Percentiles rank a stretch among this genome's conserved stretches.
Evolutionary conservation across 1,139 yeast genomes (phyloP).

Genomic region (Debaryomyces coudertii): DNA sequence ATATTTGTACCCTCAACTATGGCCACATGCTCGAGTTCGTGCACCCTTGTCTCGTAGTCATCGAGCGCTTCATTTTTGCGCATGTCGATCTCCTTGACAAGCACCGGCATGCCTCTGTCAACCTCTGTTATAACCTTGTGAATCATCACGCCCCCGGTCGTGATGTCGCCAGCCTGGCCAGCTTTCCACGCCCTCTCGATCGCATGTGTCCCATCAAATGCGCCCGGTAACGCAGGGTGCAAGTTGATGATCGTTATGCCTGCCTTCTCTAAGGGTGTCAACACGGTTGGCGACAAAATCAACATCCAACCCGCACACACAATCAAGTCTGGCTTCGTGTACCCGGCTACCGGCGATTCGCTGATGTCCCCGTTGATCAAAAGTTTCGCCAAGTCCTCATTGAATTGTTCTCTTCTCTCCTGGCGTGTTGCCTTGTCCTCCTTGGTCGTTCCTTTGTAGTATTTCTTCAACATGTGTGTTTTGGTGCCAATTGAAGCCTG

Average conservation of each 20-base stretch:
- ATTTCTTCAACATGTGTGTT: conserved; percentile 71
- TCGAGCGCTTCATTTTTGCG: conserved; percentile 74
- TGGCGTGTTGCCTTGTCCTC: conserved; percentile 58
- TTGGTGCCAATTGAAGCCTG: conserved; percentile 68
- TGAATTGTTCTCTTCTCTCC: conserved; percentile 69
- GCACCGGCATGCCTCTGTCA: conserved; percentile 86
- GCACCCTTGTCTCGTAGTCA: conserved; percentile 82
- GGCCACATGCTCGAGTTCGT: conserved; percentile 80
- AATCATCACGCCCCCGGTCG: conserved; percentile 94
- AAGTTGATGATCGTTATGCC: conserved; percentile 81
- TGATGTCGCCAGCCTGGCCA: conserved; percentile 77
- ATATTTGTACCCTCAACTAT: conserved; percentile 86
- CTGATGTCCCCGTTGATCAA: conserved; percentile 53
- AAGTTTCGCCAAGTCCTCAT: conserved; percentile 71
- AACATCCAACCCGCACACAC: conserved; percentile 99
- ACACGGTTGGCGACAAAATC: conserved; percentile 76
- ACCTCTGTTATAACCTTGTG: conserved; percentile 94
- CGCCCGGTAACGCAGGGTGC: conserved; percentile 97
- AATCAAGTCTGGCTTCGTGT: conserved; percentile 71
- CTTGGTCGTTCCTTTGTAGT: conserved; percentile 74
- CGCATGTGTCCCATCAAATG: conserved; percentile 96
- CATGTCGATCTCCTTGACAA: conserved; percentile 77
- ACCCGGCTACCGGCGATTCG: conserved; percentile 28
- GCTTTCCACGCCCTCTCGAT: conserved; percentile 96
- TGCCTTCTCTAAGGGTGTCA: conserved; percentile 63